Evolutionary conservation across 805 yeast species (phyloP).

Genomic region (Naumovozyma castellii): DNA sequence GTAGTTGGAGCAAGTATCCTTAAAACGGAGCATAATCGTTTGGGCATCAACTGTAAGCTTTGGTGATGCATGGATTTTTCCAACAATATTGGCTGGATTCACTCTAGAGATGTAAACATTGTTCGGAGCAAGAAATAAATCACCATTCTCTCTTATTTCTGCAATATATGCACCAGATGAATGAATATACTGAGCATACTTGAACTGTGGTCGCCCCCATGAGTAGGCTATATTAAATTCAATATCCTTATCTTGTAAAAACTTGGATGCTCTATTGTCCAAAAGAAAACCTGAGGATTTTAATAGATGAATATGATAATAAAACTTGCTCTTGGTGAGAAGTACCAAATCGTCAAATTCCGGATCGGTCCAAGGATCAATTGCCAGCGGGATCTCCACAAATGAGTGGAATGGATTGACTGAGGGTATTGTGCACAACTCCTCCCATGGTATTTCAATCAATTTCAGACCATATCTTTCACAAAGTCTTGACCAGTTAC

Average conservation of each 20-base stretch:
- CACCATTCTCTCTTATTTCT: constrained; percentile 72
- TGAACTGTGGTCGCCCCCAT: constrained; percentile 83
- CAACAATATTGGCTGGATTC: constrained; percentile 36
- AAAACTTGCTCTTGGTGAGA: constrained; percentile 46
- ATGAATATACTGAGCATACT: constrained; percentile 84
- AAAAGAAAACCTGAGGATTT: constrained; percentile 64
- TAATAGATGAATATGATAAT: constrained; percentile 69
- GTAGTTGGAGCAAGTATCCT: constrained; percentile 49
- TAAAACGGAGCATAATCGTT: constrained; percentile 59
- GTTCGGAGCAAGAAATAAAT: constrained; percentile 76
- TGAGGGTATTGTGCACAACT: constrained; percentile 64
- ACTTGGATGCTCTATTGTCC: constrained; percentile 68
- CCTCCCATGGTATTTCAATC: constrained; percentile 89
- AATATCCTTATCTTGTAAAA: constrained; percentile 39
- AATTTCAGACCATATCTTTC: constrained; percentile 73
- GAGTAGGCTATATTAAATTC: constrained; percentile 67
- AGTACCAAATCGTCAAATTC: constrained; percentile 39
- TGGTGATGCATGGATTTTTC: constrained; percentile 27
- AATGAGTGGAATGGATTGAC: constrained; percentile 84
- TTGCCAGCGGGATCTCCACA: constrained; percentile 52
- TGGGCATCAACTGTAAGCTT: constrained; percentile 51
- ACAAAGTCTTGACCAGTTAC: constrained; percentile 70
- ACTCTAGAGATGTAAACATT: constrained; percentile 72
- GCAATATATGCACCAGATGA: constrained; percentile 82
- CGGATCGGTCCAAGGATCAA: constrained; percentile 63